A percentile compares a stretch with the other conserved stretches of the same genome.
Conservation (phyloP, 192 early-diverging fungal species). For the Umbelopsis ramanniana region DNA sequence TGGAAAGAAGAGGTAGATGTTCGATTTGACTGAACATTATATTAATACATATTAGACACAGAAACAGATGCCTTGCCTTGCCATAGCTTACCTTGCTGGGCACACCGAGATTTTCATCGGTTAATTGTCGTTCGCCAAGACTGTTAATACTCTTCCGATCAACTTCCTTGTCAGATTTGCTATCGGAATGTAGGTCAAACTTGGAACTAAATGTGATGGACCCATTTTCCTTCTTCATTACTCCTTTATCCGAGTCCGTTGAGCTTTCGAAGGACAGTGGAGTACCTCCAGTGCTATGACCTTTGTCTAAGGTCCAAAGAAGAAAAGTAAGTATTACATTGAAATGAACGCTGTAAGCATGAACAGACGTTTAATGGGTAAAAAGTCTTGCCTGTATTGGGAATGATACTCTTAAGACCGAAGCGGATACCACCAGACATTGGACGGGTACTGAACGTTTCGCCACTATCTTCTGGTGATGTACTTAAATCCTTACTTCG, state of each 20-base stretch:
- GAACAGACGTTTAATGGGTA: not conserved
- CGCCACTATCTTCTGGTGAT: not conserved
- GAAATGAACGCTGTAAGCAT: not conserved
- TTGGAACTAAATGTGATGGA: slow-evolving; percentile 2
- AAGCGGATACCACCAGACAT: not conserved
- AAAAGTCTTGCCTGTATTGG: not conserved
- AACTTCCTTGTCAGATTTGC: slow-evolving; percentile 18
- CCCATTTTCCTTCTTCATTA: not conserved
- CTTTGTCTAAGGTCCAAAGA: slow-evolving; percentile 1
- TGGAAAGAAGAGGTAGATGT: slow-evolving; percentile 37
- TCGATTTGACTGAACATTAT: slow-evolving; percentile 37
- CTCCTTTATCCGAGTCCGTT: not conserved
- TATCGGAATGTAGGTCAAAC: slow-evolving; percentile 11
- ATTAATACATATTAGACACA: no score
- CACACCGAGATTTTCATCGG: slow-evolving; percentile 16
- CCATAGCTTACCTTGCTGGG: slow-evolving; percentile 29
- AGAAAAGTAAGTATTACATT: not conserved
- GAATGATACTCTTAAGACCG: slow-evolving; percentile 16
- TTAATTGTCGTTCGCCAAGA: slow-evolving; percentile 18
- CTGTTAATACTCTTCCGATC: slow-evolving; percentile 36
- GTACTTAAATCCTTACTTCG: not conserved
- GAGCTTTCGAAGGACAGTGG: not conserved
- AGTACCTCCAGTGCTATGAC: not conserved
- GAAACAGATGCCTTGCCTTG: not conserved
- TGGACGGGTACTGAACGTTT: not conserved